Percentiles rank a stretch among this genome's conserved stretches.
Conservation (phyloP, 768 basidiomycete species). For the Mycena maculata region DNA sequence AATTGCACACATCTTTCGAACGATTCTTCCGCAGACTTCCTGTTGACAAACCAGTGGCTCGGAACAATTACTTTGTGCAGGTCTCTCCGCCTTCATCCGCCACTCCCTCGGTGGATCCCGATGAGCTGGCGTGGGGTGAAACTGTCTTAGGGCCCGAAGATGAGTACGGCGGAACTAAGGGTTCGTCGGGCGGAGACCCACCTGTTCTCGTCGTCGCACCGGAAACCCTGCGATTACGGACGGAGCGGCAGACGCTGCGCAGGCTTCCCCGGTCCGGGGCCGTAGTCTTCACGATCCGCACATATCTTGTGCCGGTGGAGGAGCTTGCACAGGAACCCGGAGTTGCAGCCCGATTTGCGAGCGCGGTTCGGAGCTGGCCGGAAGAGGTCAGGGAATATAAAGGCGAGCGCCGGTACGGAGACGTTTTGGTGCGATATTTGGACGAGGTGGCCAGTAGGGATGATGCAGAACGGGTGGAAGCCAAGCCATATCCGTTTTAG, state of each 20-base stretch:
- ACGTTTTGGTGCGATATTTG: slow-evolving; percentile 50
- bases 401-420: slow-evolving; percentile 48
- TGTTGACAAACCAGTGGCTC: slow-evolving; percentile 74
- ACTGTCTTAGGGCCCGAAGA: slow-evolving; percentile 69
- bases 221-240: slow-evolving; percentile 63
- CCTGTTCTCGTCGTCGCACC: slow-evolving; percentile 45
- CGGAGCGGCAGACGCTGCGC: slow-evolving; percentile 75
- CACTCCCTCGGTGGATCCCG: slow-evolving; percentile 58
- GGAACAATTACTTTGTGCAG: slow-evolving; percentile 74
- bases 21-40: slow-evolving; percentile 77
- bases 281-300: slow-evolving; percentile 76
- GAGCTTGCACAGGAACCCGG: slow-evolving; percentile 66
- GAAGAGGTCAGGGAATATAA: slow-evolving; percentile 68
- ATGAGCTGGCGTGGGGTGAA: slow-evolving; percentile 74
- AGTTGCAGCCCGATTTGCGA: slow-evolving; percentile 70
- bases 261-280: slow-evolving; percentile 73
- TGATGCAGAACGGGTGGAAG: neutral
- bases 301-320: slow-evolving; percentile 67
- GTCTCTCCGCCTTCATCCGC: slow-evolving; percentile 46
- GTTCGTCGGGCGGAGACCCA: slow-evolving; percentile 37
- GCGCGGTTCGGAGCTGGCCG: slow-evolving; percentile 74
- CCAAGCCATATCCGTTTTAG: slow-evolving; percentile 30
- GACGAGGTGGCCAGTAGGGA: slow-evolving; percentile 39
- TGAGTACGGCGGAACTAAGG: slow-evolving; percentile 39
- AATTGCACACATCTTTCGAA: slow-evolving; percentile 71